Evolutionary conservation across 768 basidiomycete genomes (phyloP).

Genomic region (Strobilomyces dryophilus): DNA sequence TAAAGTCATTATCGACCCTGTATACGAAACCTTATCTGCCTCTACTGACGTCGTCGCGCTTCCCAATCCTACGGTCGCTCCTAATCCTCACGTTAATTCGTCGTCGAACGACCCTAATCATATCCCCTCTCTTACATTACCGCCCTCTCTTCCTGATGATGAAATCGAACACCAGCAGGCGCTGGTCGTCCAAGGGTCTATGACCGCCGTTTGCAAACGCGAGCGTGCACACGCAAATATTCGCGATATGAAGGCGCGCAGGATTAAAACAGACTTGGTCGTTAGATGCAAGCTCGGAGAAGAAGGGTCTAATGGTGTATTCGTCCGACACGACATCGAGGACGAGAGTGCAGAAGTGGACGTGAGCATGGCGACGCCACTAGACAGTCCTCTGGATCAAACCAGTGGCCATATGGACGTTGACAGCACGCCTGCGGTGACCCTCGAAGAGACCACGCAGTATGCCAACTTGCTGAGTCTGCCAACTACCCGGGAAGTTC

Average conservation of each 20-base stretch:
- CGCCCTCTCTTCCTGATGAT: slow-evolving; percentile 31
- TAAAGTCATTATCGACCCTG: slow-evolving; percentile 45
- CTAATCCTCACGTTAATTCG: slow-evolving; percentile 25
- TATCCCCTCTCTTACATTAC: slow-evolving; percentile 18
- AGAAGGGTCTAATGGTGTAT: slow-evolving; percentile 39
- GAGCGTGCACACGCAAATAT: slow-evolving; percentile 50
- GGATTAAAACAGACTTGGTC: slow-evolving; percentile 34
- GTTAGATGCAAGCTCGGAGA: slow-evolving; percentile 29
- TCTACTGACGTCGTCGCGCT: slow-evolving; percentile 16
- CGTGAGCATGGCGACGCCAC: slow-evolving; percentile 36
- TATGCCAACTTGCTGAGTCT: background rate
- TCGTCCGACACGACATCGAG: slow-evolving; percentile 51
- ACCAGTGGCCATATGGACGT: slow-evolving; percentile 9
- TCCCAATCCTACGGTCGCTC: slow-evolving; percentile 25
- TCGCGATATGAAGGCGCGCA: slow-evolving; percentile 52
- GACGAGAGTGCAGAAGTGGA: slow-evolving; percentile 64
- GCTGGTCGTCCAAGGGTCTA: slow-evolving; percentile 16
- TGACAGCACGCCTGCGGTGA: slow-evolving; percentile 6
- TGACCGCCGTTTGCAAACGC: slow-evolving; percentile 24
- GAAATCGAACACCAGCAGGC: slow-evolving; percentile 21
- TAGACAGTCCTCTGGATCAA: slow-evolving; percentile 9
- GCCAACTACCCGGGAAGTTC: slow-evolving; percentile 1
- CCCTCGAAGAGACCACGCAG: slow-evolving; percentile 1
- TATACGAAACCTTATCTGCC: slow-evolving; percentile 26
- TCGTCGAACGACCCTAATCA: slow-evolving; percentile 23